phyloP scores from a whole-genome alignment of 2,329 filamentous ascomycete species.

The Alternaria tenuissima region DNA sequence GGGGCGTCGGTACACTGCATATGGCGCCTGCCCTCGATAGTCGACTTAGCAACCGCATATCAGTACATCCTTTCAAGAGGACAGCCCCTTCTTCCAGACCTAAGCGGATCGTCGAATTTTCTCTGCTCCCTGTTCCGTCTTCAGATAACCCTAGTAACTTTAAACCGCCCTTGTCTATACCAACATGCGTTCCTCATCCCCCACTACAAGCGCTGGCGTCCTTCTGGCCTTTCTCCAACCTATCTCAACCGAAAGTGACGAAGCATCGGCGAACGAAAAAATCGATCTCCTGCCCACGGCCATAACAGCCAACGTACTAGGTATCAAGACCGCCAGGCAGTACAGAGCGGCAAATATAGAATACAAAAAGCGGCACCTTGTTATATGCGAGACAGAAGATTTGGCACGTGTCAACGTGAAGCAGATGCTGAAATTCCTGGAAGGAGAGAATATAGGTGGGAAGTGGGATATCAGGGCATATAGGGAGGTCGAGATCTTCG shows the following conservation, averaged over 20 bases:
- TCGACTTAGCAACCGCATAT: neutral
- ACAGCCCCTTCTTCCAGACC: neutral
- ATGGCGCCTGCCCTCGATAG: neutral
- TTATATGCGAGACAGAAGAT: constrained; percentile 36
- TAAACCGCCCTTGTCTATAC: too few species aligned
- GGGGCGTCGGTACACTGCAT: neutral
- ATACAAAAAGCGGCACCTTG: constrained; percentile 32
- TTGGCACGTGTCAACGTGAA: constrained; percentile 27
- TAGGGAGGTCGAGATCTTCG: neutral
- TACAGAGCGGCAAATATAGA: constrained; percentile 33
- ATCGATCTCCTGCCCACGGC: neutral
- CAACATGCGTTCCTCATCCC: neutral
- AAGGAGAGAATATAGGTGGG: neutral
- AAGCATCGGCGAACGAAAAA: neutral
- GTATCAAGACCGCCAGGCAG: neutral
- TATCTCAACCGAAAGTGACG: neutral
- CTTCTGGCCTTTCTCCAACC: constrained; percentile 8
- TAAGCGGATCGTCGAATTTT: neutral
- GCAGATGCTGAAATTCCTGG: constrained; percentile 18
- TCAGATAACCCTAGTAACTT: neutral
- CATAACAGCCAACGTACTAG: neutral
- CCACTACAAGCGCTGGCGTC: neutral
- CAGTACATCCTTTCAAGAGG: neutral
- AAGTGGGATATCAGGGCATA: neutral
- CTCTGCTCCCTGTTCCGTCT: neutral